Base-by-base conservation (phyloP, 1,284 basidiomycete genomes). In the Rhodofomes roseus region DNA sequence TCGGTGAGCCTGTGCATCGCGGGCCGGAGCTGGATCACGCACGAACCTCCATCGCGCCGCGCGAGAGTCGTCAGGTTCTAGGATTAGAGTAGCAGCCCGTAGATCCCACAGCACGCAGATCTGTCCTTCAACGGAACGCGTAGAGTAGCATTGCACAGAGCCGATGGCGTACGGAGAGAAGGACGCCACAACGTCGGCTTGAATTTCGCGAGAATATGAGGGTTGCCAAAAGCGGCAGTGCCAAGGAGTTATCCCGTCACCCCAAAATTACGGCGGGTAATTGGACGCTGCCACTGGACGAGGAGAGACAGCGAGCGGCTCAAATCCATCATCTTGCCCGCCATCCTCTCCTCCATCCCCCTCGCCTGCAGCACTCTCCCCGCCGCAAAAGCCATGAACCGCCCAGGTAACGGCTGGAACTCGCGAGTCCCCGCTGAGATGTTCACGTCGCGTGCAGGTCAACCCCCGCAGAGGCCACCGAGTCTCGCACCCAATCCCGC, bases 401-500 rank as follows among this genome's bases (percentile, higher is more conserved):
- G 74, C 63, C 68, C 74, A 73, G 73, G 74, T 75, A 71, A 68
- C 55, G 61, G 63, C 62, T 62, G 60, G 48, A 60, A 61, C 61
- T 59, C 63, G 57, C 20, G 58, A 57, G 53, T 66, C 54, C 18
- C 44, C 7, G 56, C 56, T 54, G 52, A 60, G 56, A 56, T 70
- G 66, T 70, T 68, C 56, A 72, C 65, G 62, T 66, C 67, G 64
- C 65, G 63, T 65, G 63, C 71, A 91, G 89, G 89, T 68, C 89
- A 90, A 82, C 86, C 89, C 58, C 87, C 87, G 68, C 89, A 89
- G 73, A 80, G 89, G 71, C 87, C 87, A 57, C 87, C 88, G 64
- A 88, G 81, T 73, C 81, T 90, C 61, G 80, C 81, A n/a, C 83
- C 86, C 40, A 85, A 84, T 64, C 80, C 87, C 65, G 76, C 76